These are phyloP conservation scores for Argentina anserina DNA, from an alignment of 306 rosid species.

Conservation along the genomic window DNA sequence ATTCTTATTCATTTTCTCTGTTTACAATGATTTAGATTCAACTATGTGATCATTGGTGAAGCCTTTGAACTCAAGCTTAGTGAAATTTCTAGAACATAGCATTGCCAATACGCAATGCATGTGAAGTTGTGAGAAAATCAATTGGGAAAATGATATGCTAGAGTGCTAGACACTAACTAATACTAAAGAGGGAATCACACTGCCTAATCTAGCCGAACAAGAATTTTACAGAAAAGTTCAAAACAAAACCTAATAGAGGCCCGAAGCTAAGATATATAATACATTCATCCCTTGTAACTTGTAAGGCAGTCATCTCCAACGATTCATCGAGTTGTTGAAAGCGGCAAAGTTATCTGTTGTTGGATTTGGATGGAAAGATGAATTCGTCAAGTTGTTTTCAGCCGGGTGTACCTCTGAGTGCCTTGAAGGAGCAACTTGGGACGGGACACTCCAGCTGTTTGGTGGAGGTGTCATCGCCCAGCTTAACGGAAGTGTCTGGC, in stretches of 20 bases:
- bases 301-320: slow-evolving; percentile 8
- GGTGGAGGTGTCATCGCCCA: not conserved
- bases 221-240: not conserved
- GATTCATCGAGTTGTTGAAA: not conserved
- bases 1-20: not conserved
- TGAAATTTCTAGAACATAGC: not conserved
- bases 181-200: not conserved
- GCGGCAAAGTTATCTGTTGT: not conserved
- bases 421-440: slow-evolving; percentile 3
- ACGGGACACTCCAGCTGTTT: not conserved
- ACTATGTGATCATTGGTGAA: not conserved
- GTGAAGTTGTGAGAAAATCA: not conserved
- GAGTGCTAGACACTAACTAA: not conserved
- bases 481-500: not conserved
- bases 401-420: not conserved
- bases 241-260: not conserved
- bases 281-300: not conserved
- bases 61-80: not conserved
- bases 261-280: not conserved
- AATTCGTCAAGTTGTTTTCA: not conserved
- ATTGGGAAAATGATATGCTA: not conserved
- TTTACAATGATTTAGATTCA: not conserved
- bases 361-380: slow-evolving; percentile 1
- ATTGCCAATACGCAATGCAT: not conserved
- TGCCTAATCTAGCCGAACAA: not conserved